phyloP scores from a whole-genome alignment of 225 moss, liverwort and hornwort species.

The Sphagnum tenellum region DNA sequence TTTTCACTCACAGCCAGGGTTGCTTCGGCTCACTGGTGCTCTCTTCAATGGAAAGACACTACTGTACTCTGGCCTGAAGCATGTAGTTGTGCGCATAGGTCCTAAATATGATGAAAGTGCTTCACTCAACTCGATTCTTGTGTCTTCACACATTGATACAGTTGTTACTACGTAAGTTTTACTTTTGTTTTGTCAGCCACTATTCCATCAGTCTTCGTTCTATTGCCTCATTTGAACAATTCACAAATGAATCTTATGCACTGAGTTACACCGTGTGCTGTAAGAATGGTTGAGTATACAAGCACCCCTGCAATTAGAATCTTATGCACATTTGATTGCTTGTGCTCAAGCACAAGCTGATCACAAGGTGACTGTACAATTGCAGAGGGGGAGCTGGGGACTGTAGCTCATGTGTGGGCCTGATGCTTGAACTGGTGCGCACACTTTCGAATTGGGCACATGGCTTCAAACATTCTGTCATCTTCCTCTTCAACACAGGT shows the following conservation, averaged over 20 bases:
- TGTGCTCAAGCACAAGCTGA: neutral
- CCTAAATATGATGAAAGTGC: conserved; percentile 57
- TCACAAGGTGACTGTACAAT: neutral
- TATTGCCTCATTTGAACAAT: too few species aligned
- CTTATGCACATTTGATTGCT: neutral
- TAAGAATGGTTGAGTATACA: too few species aligned
- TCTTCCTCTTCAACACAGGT: conserved; percentile 88
- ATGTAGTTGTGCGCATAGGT: conserved; percentile 71
- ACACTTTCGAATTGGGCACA: conserved; percentile 76
- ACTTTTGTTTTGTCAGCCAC: too few species aligned
- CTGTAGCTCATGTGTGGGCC: conserved; percentile 80
- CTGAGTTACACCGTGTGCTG: too few species aligned
- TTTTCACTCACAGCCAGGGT: conserved; percentile 61
- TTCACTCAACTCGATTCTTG: conserved; percentile 61
- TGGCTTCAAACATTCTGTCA: conserved; percentile 72
- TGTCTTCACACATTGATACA: conserved; percentile 87
- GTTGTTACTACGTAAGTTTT: conserved; percentile 61
- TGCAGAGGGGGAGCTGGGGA: conserved; percentile 81
- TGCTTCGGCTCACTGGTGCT: conserved; percentile 34
- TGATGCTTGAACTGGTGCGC: conserved; percentile 76
- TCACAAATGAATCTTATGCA: too few species aligned
- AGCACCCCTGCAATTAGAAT: too few species aligned
- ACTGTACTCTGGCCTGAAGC: conserved; percentile 63
- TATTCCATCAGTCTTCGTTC: too few species aligned
- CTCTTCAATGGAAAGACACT: conserved; percentile 65